Evolutionary conservation across 2,329 filamentous ascomycete species (phyloP).

Genomic region (Microascus cirrosus): DNA sequence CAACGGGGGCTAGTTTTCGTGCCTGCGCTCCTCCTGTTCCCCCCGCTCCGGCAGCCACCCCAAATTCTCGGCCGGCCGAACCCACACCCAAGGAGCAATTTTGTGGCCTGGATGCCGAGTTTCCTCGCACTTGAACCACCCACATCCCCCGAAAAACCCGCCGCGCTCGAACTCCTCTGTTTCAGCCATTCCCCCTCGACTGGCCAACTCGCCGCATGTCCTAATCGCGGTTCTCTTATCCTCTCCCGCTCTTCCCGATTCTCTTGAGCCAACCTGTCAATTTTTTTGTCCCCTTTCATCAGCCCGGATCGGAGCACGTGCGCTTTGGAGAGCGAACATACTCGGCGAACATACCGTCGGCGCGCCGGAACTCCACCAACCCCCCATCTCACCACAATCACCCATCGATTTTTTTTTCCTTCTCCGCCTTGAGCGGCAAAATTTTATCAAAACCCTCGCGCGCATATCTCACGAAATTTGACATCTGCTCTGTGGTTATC

Average conservation of each 20-base stretch:
- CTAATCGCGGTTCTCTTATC: not conserved
- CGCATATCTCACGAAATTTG: not conserved
- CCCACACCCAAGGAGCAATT: constrained; percentile 1
- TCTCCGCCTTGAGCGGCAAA: not conserved
- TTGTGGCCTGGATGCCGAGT: constrained; percentile 4
- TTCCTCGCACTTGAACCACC: constrained; percentile 1
- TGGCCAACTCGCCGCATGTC: not conserved
- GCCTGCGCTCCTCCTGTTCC: not conserved
- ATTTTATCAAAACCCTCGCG: not conserved
- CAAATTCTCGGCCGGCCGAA: constrained; percentile 4
- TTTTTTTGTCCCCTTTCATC: not conserved
- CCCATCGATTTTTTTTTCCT: not conserved
- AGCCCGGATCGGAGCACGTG: not conserved
- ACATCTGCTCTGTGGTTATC: not conserved
- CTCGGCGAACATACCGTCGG: not conserved
- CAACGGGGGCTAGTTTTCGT: not conserved
- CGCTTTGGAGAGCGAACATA: not conserved
- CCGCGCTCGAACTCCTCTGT: not conserved
- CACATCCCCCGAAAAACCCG: constrained; percentile 5
- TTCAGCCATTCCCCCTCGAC: constrained; percentile 3
- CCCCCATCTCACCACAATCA: not conserved
- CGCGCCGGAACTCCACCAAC: not conserved
- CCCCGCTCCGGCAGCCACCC: constrained; percentile 1
- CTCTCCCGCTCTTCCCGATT: not conserved
- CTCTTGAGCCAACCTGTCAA: not conserved